These are phyloP conservation scores for Senna tora DNA, from an alignment of 306 rosid genomes.

Conservation along the genomic window DNA sequence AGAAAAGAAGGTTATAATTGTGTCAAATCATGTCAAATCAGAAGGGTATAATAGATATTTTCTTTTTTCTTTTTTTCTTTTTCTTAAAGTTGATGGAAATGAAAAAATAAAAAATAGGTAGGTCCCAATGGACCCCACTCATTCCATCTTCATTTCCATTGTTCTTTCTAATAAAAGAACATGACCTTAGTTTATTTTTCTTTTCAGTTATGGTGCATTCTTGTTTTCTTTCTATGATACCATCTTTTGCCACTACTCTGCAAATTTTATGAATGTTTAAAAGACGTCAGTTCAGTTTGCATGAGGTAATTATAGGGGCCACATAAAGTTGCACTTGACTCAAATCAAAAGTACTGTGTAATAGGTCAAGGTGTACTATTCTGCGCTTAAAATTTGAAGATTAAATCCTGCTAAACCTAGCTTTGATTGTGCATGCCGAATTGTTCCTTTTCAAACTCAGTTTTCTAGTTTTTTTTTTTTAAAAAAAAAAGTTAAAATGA, in stretches of 20 bases:
- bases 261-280: not conserved
- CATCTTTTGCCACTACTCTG: not conserved
- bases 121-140: too few species aligned
- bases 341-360: not conserved
- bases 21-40: too few species aligned
- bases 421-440: not conserved
- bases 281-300: not conserved
- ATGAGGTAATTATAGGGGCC: not conserved
- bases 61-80: too few species aligned
- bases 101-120: too few species aligned
- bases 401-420: not conserved
- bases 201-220: not conserved
- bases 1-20: too few species aligned
- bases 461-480: too few species aligned
- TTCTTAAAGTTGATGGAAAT: too few species aligned
- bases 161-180: too few species aligned
- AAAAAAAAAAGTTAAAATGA: too few species aligned
- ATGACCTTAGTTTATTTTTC: not conserved
- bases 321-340: not conserved
- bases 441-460: too few species aligned
- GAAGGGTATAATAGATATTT: too few species aligned
- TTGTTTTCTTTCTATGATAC: not conserved
- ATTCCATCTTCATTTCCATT: too few species aligned
- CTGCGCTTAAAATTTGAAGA: not conserved
- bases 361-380: not conserved